Evolutionary conservation across 2,329 filamentous ascomycete genomes (phyloP), one percentile per base, ranked within the genome.

Genomic region (Escovopsis sp.): DNA sequence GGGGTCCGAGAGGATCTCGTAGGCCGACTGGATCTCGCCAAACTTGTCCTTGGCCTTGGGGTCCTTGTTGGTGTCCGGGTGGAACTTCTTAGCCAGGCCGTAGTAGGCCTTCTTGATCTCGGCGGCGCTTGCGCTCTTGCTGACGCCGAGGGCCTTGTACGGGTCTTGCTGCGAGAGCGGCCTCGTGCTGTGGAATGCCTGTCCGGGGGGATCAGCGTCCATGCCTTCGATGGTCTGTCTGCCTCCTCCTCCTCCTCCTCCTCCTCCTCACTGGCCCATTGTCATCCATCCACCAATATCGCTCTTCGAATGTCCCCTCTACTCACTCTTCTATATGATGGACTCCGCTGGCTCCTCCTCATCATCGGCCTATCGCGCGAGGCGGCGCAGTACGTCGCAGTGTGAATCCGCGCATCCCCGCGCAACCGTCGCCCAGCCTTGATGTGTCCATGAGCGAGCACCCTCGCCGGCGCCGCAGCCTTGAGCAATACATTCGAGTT

Each of bases 91-190:
- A 18, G 91, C 91, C 45, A 96, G 70, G 40, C 88, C 85, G 59
- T 98, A 98, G 68, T 98, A 98, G 3, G 91, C 88, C 62, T 95
- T 96, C 61, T 98, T 98, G 60, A 98, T 96, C 33, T 96, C 89
- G 46, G 77, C 69, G 3, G 86, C 68, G 1, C 85, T 80, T n/a
- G 91, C 85, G 48, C 65, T 73, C 60, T 89, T 94, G 55, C 70
- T 70, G 28, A 98, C 85, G 12, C 91, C 91, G 26, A 98, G 78
- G 4, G 84, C 74, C 50, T 78, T 75, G 63, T 98, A 98, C 1
- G 91, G 91, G 55, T 98, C 84, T 59, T 85, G 76, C 33, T 76
- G 64, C 5, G 70, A 70, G 19, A 67, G 57, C 6, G 60, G 53
- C 37, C 61, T 62, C 37, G 80, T 81, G 23, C 77, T 75, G 58